A percentile compares a stretch with the other conserved stretches of the same genome.
Evolutionary conservation across 768 basidiomycete species (phyloP).

Genomic region (Trametes punicea): DNA sequence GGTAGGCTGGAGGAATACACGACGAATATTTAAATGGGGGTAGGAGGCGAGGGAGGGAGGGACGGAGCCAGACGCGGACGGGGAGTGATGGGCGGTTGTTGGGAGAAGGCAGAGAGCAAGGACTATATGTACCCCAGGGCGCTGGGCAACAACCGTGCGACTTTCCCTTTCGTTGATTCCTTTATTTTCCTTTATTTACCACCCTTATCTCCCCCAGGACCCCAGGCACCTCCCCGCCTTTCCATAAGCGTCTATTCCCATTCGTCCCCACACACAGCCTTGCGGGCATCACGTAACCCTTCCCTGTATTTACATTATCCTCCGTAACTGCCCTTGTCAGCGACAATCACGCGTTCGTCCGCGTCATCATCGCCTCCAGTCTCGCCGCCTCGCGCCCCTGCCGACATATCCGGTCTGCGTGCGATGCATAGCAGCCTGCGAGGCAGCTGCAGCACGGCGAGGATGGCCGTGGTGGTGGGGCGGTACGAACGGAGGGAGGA

Average conservation of each 20-base stretch:
- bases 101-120: constrained; percentile 30
- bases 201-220: constrained; percentile 12
- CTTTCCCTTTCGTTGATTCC: constrained; percentile 17
- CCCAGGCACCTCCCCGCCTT: constrained; percentile 15
- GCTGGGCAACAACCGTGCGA: constrained; percentile 27
- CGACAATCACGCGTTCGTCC: background rate
- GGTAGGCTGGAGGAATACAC: constrained; percentile 18
- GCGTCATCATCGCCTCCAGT: background rate
- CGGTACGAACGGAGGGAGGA: background rate
- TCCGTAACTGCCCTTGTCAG: constrained; percentile 3
- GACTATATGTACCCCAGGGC: constrained; percentile 35
- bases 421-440: background rate
- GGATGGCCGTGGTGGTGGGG: background rate
- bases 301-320: background rate
- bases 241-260: constrained; percentile 5
- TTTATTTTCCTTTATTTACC: constrained; percentile 19
- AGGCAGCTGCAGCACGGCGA: constrained; percentile 3
- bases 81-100: constrained; percentile 25
- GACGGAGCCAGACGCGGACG: constrained; percentile 13
- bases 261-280: constrained; percentile 9
- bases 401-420: background rate
- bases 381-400: background rate
- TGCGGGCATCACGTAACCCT: constrained; percentile 14
- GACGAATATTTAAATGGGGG: constrained; percentile 4
- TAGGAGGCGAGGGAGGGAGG: background rate